Percentiles rank a stretch among this genome's conserved stretches.
Evolutionary conservation across 2,329 filamentous ascomycete species (phyloP).

Genomic region (Fusarium nisikadoi): DNA sequence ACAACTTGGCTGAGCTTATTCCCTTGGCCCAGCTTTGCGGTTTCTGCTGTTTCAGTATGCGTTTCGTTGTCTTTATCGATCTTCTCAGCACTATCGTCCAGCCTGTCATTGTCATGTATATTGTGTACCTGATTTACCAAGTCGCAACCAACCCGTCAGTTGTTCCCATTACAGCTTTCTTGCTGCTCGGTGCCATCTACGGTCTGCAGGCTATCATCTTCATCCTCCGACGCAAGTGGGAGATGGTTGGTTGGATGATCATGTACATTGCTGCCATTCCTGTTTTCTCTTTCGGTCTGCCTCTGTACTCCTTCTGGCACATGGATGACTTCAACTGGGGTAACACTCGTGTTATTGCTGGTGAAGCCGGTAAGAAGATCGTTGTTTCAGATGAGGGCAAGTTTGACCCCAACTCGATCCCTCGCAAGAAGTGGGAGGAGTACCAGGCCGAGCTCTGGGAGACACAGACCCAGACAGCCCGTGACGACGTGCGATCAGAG

Average conservation of each 20-base stretch:
- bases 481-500: constrained; percentile 84
- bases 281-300: constrained; percentile 89
- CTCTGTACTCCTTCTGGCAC: constrained; percentile 97
- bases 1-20: constrained; percentile 96
- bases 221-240: constrained; percentile 95
- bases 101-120: constrained; percentile 89
- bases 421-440: constrained; percentile 99
- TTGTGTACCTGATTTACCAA: constrained; percentile 86
- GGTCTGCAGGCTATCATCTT: constrained; percentile 98
- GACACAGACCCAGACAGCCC: constrained; percentile 86
- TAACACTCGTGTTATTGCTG: constrained; percentile 96
- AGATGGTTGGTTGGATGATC: constrained; percentile 99
- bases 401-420: constrained; percentile 92
- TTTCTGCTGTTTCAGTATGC: constrained; percentile 99
- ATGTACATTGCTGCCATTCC: constrained; percentile 93
- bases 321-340: constrained; percentile 99
- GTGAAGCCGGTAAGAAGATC: constrained; percentile 91
- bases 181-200: constrained; percentile 94
- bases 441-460: constrained; percentile 99
- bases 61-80: constrained; percentile 96
- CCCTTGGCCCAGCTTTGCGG: constrained; percentile 94
- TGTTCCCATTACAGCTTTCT: constrained; percentile 86
- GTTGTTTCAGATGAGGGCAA: constrained; percentile 97
- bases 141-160: constrained; percentile 69
- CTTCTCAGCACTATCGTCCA: constrained; percentile 91